A percentile compares a stretch with the other conserved stretches of the same genome.
phyloP scores from a whole-genome alignment of 2,329 filamentous ascomycete genomes.

The Diaporthe citriasiana region DNA sequence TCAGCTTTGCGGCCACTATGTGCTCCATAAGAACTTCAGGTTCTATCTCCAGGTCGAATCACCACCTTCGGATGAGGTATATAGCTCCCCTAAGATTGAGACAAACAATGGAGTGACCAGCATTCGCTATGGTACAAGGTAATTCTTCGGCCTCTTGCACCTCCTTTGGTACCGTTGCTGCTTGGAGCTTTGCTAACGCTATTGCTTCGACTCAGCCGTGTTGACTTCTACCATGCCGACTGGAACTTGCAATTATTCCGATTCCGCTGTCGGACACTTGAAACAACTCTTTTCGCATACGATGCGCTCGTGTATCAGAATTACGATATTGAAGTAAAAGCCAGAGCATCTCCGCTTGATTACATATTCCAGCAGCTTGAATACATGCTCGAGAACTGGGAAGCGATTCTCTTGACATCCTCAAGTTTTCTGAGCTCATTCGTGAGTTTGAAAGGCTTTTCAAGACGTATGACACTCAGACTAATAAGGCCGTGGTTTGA shows the following conservation, averaged over 20 bases:
- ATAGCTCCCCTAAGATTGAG: constrained; percentile 1
- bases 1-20: constrained; percentile 1
- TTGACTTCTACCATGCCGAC: constrained; percentile 1
- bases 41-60: constrained; percentile 1
- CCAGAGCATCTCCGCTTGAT: neutral
- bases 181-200: neutral
- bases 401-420: neutral
- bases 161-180: neutral
- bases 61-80: neutral
- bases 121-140: constrained; percentile 1
- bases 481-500: neutral
- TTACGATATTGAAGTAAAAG: neutral
- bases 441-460: neutral
- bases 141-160: neutral
- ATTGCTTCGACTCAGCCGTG: neutral
- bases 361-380: constrained; percentile 2
- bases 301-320: constrained; percentile 1
- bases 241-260: constrained; percentile 6
- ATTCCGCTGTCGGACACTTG: constrained; percentile 10
- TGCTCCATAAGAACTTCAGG: constrained; percentile 2
- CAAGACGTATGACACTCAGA: neutral
- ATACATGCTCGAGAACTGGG: constrained; percentile 6
- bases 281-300: constrained; percentile 5
- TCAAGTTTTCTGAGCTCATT: constrained; percentile 1
- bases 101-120: neutral